These are phyloP conservation scores for Pythium utonaiense DNA, from an alignment of 352 stramenopile species.

Conservation along the genomic window DNA sequence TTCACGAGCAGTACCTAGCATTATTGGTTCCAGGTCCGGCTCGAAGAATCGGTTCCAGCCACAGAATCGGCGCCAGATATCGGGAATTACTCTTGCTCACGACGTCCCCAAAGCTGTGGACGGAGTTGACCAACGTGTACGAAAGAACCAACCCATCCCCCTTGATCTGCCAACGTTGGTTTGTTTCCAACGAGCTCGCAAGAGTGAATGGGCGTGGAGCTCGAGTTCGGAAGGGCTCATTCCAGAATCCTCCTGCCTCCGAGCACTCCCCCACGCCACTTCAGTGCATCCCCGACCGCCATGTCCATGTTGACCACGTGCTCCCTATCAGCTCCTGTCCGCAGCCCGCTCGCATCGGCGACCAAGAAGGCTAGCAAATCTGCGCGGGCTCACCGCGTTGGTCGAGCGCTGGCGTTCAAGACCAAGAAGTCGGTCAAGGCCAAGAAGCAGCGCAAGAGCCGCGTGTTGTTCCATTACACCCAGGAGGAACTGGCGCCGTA, in stretches of 20 bases:
- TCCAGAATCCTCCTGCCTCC: conserved; percentile 28
- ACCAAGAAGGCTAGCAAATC: conserved; percentile 18
- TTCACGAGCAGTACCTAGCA: too few relatives aligned
- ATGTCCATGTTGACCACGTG: conserved; percentile 13
- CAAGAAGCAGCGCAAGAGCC: conserved; percentile 39
- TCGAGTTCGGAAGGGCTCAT: conserved; percentile 22
- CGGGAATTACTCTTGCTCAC: conserved; percentile 16
- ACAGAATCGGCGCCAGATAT: conserved; percentile 11
- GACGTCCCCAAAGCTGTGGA: not conserved
- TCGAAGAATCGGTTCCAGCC: conserved; percentile 16
- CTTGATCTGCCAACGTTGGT: not conserved
- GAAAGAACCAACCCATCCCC: conserved; percentile 10
- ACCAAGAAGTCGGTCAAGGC: conserved; percentile 8
- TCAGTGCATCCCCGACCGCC: not conserved
- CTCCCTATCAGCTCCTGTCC: not conserved
- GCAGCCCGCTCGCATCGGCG: conserved; percentile 10
- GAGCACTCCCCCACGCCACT: conserved; percentile 15
- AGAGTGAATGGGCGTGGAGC: not conserved
- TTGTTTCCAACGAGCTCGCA: not conserved
- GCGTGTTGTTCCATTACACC: conserved; percentile 39
- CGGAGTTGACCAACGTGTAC: not conserved
- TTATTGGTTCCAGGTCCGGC: conserved; percentile 3
- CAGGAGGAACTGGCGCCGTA: conserved; percentile 31
- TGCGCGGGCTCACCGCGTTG: conserved; percentile 9
- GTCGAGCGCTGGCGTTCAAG: conserved; percentile 21